phyloP scores from a whole-genome alignment of 2,329 filamentous ascomycete genomes.

The Ceratocystiopsis minuta region DNA sequence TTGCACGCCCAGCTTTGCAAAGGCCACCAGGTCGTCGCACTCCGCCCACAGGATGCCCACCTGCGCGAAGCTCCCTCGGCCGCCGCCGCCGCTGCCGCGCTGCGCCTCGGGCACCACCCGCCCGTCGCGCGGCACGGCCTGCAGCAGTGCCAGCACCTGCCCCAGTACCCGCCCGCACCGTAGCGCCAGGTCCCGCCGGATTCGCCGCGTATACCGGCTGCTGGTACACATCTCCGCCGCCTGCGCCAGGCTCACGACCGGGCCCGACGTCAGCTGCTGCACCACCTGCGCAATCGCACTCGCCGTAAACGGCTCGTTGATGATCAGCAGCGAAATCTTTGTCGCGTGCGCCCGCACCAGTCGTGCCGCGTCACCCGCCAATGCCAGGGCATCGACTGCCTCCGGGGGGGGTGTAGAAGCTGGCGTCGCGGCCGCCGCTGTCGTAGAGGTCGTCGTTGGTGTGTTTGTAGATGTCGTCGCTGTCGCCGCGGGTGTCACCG shows the following conservation, averaged over 20 bases:
- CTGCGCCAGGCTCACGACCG: conserved; percentile 58
- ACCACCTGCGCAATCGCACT: conserved; percentile 56
- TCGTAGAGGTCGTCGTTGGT: no score
- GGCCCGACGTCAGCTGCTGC: conserved; percentile 49
- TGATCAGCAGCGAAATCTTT: conserved; percentile 70
- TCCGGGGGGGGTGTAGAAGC: conserved; percentile 4
- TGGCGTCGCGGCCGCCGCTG: neutral
- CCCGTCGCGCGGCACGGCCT: conserved; percentile 41
- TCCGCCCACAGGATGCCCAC: conserved; percentile 72
- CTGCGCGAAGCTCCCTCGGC: conserved; percentile 37
- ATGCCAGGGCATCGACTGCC: conserved; percentile 38
- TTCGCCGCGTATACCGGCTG: conserved; percentile 44
- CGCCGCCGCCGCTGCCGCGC: conserved; percentile 18
- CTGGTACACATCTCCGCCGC: conserved; percentile 48
- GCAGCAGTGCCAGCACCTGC: conserved; percentile 43
- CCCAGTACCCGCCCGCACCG: conserved; percentile 40
- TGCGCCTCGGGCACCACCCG: conserved; percentile 28
- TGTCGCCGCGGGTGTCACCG: neutral
- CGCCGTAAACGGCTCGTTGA: conserved; percentile 74
- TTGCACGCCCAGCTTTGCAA: conserved; percentile 49
- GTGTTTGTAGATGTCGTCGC: neutral
- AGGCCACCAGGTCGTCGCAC: conserved; percentile 52
- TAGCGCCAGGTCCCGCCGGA: conserved; percentile 25
- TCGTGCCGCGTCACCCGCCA: conserved; percentile 53
- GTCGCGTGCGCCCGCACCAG: conserved; percentile 70